Base-by-base conservation (phyloP, 768 basidiomycete genomes). In the Suillus clintonianus region DNA sequence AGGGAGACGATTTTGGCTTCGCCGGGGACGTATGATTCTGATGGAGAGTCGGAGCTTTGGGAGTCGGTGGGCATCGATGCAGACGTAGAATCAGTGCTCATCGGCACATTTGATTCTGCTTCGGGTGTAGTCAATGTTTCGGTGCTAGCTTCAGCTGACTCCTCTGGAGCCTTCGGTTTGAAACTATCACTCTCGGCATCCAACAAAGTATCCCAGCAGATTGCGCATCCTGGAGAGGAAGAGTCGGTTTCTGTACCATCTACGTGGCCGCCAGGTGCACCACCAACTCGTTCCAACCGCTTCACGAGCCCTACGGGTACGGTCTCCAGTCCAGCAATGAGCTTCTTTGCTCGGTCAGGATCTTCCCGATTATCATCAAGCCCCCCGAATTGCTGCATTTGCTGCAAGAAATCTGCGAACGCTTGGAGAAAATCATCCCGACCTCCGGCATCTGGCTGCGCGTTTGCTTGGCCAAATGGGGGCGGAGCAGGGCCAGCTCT, bases 141-240 rank as follows among this genome's bases (percentile, higher is more conserved):
- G 15, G 54, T 36, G 54, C 39, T 13, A 59, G 27, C 30, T 17
- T 9, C 37, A 2, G 19, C 65, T 22, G 54, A 48, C 53, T 51
- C 73, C 4, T 58, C 60, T 45, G 61, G 24, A 2, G 69, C 65
- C 4, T 60, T 70, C 19, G 65, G 57, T 10, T n/a, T 65, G 42
- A 67, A 78, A 9, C 69, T 71, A 42, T 75, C 84, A 72, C 63
- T 83, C 79, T 69, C 79, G 67, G 67, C 68, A 53, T 84, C 81
- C 60, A 92, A 73, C 22, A 92, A 69, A 37, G 78, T 78, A 68
- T 92, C 91, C 89, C 89, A 92, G 71, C 91, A 93, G 51, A 92
- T 85, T 2, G 91, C 89, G 70, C 91, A 92, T 13, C 77, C 78
- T 15, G 85, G 81, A 2, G 76, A 65, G 48, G 70, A 27, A 48